Conservation (phyloP, 2,329 filamentous ascomycete species). For the Neofusicoccum laricinum region DNA sequence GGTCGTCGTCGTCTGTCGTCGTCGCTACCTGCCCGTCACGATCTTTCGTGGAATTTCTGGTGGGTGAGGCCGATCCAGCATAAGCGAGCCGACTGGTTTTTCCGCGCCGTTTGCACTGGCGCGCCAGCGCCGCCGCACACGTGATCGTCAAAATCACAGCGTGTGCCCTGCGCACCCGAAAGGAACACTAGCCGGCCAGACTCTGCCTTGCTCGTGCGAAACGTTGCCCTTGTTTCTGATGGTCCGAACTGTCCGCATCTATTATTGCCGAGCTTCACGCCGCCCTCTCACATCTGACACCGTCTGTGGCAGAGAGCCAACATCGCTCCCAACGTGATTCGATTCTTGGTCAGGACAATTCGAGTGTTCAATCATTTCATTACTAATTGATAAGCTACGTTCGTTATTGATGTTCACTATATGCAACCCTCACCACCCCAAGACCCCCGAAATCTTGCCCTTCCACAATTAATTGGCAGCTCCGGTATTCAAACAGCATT, state of each 20-base stretch:
- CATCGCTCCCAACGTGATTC: too few species aligned
- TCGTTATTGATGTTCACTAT: too few species aligned
- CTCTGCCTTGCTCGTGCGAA: neutral
- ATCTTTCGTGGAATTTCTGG: conserved; percentile 10
- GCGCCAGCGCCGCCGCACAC: neutral
- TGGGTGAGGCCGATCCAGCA: conserved; percentile 7
- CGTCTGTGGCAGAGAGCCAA: too few species aligned
- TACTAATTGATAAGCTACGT: too few species aligned
- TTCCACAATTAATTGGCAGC: too few species aligned
- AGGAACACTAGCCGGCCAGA: neutral
- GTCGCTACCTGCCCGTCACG: conserved; percentile 15
- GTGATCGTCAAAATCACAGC: neutral
- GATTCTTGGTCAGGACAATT: too few species aligned
- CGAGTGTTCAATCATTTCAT: too few species aligned
- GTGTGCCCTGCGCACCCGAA: neutral
- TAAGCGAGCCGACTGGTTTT: conserved; percentile 12
- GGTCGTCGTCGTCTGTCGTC: conserved; percentile 17
- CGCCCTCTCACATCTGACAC: too few species aligned
- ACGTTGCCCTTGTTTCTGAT: neutral
- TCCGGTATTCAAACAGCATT: neutral
- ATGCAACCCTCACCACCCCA: too few species aligned
- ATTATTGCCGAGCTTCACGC: neutral
- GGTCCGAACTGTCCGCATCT: neutral
- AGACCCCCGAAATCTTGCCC: too few species aligned
- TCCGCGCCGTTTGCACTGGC: neutral